Conservation (phyloP, 2,329 filamentous ascomycete species). For the Sarocladium kiliense region DNA sequence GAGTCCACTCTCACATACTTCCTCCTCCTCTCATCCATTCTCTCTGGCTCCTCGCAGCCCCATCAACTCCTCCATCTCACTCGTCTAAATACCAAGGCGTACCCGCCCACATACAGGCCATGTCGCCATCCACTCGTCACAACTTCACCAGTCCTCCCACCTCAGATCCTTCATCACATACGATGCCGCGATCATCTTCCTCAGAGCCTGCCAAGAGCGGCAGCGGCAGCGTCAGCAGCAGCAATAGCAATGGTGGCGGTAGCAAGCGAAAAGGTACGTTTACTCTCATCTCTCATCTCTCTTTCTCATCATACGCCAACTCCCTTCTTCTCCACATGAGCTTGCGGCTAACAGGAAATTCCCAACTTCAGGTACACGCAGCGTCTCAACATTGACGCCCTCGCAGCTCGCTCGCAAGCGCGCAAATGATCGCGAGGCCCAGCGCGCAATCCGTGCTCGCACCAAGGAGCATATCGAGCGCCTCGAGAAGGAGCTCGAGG, state of each 20-base stretch:
- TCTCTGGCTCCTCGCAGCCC: not conserved
- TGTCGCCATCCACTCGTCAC: conserved; percentile 11
- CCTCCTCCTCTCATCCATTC: not conserved
- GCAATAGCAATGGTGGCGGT: conserved; percentile 20
- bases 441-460: conserved; percentile 78
- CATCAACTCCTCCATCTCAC: not conserved
- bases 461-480: conserved; percentile 82
- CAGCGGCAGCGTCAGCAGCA: not conserved
- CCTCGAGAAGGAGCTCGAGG: conserved; percentile 69
- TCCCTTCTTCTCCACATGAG: conserved; percentile 3
- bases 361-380: conserved; percentile 52
- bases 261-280: conserved; percentile 40
- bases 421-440: conserved; percentile 86
- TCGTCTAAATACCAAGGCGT: not conserved
- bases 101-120: conserved; percentile 1
- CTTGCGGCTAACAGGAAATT: not conserved
- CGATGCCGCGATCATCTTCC: conserved; percentile 37
- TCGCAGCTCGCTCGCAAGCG: conserved; percentile 87
- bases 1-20: not conserved
- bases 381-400: conserved; percentile 80
- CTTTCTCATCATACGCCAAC: not conserved
- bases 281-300: not conserved
- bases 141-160: conserved; percentile 11
- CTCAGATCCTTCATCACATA: conserved; percentile 17
- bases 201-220: conserved; percentile 34